Base-by-base conservation (phyloP, 148 eudicot genomes). In the Nepenthes gracilis region DNA sequence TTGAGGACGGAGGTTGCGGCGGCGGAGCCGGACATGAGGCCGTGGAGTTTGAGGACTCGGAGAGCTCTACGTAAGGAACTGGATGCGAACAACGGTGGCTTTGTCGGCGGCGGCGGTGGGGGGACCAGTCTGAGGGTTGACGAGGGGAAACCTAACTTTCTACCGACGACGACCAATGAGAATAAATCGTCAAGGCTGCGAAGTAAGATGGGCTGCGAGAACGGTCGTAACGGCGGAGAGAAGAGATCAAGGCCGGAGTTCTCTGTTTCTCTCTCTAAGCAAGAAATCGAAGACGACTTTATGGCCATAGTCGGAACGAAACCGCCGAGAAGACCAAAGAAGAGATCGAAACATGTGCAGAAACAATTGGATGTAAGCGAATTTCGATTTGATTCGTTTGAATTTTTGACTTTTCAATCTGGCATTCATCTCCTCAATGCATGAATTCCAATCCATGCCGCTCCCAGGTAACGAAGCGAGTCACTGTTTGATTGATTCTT, bases 21-120 rank as follows among this genome's bases (percentile, higher is more conserved):
- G 49, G 50, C 54, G 64, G 75, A 5, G n/a, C 52, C 37, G 11
- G 73, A 67, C 33, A 48, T 49, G 36, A 47, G 69, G 65, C 84
- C 73, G 60, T 77, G 81, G 87, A 82, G 78, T 57, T 71, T 82
- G 81, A 62, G 86, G 77, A 76, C 74, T 36, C 59, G 81, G 36
- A 36, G 83, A 63, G 78, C 79, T 12, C 71, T 70, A 49, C 73
- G 68, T 15, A 80, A 70, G 70, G 69, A 55, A 14, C 70, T 57
- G 47, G 33, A 48, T 12, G 60, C 35, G n/a, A 37, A 49, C 6
- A 12, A 35, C 36, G 77, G 47, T 38, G 66, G 54, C 55, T 54
- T 2, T 0, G 23, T 23, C 23, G 6, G 35, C 36, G 64, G 43
- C 36, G 75, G 38, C 49, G 66, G 48, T 52, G 72, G 61, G 13